Evolutionary conservation across 2,329 filamentous ascomycete genomes (phyloP).

Genomic region (Fusarium pininemorale): DNA sequence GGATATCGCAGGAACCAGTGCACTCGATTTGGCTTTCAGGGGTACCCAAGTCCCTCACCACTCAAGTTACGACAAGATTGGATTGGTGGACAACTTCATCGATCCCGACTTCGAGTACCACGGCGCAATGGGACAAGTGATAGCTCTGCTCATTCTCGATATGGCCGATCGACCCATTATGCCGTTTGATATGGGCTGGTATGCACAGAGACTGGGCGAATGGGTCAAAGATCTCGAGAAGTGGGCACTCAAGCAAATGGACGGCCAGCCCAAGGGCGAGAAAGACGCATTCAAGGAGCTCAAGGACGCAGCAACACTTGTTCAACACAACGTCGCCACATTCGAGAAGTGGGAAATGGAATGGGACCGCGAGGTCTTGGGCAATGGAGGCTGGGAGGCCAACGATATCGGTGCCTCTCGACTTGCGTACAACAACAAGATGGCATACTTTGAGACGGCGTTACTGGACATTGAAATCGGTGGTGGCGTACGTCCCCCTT

Average conservation of each 20-base stretch:
- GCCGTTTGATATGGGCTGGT: conserved; percentile 81
- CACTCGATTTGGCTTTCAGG: conserved; percentile 82
- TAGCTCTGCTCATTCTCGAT: conserved; percentile 84
- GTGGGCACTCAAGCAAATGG: conserved; percentile 59
- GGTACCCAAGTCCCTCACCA: conserved; percentile 75
- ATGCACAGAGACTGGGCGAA: conserved; percentile 69
- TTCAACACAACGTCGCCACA: conserved; percentile 59
- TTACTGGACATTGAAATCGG: conserved; percentile 78
- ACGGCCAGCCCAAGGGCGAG: conserved; percentile 15
- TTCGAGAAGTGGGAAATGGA: conserved; percentile 80
- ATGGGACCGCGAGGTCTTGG: conserved; percentile 79
- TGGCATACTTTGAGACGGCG: conserved; percentile 83
- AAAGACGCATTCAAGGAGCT: conserved; percentile 45
- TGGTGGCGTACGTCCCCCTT: conserved; percentile 74
- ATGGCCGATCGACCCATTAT: conserved; percentile 82
- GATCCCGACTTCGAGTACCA: conserved; percentile 89
- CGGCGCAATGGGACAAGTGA: conserved; percentile 78
- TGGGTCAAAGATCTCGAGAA: conserved; percentile 74
- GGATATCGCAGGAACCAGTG: conserved; percentile 87
- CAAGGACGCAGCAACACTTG: conserved; percentile 66
- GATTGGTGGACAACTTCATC: conserved; percentile 81
- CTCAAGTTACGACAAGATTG: conserved; percentile 89
- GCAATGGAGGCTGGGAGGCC: conserved; percentile 79
- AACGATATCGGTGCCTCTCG: conserved; percentile 72
- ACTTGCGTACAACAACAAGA: conserved; percentile 79